Evolutionary conservation across 768 basidiomycete species (phyloP), one percentile per base, ranked within the genome.

Genomic region (Tylopilus balloui): DNA sequence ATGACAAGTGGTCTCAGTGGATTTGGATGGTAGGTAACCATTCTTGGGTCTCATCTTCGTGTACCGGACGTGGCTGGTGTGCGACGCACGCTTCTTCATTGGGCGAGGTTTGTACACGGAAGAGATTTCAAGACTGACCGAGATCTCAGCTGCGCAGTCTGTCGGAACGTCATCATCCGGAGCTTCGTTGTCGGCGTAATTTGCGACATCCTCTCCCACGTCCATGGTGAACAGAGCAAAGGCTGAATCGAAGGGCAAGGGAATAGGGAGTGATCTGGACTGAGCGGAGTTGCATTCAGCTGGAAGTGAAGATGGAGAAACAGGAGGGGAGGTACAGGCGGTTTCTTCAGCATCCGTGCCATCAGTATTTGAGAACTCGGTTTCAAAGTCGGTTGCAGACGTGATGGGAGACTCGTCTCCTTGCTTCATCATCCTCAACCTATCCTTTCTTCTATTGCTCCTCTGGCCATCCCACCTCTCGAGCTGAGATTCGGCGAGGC

Each of bases 31-130:
- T 29, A 42, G 55, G 42, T 51, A 32, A 53, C 48, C 59, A 32
- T 67, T 68, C 58, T 65, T 69, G 54, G 62, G 61, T 47, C 60
- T 57, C 58, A 34, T 59, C 54, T 51, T 56, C 31, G 31, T 34
- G 47, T 29, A 45, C 31, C 50, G 48, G 14, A 34, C 29, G 23
- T 51, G 41, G 29, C 17, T 55, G 59, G 67, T 43, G 68, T 74
- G 57, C 37, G 64, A 39, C 8, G 39, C 45, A 15, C 69, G 69
- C 23, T 69, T 77, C 73, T 78, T 81, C 55, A 77, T 68, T 2
- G 85, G 84, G 1, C 83, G 78, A 1, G 86, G 86, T 57, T 88
- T 88, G 70, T 79, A 87, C 10, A 89, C 87, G 3, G 80, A 74
- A 3, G 78, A 69, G 41, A 88, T 86, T 59, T 84, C 83, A 48